Evolutionary conservation across 2,329 filamentous ascomycete genomes (phyloP).

Genomic region (Alternaria novae-zelandiae): DNA sequence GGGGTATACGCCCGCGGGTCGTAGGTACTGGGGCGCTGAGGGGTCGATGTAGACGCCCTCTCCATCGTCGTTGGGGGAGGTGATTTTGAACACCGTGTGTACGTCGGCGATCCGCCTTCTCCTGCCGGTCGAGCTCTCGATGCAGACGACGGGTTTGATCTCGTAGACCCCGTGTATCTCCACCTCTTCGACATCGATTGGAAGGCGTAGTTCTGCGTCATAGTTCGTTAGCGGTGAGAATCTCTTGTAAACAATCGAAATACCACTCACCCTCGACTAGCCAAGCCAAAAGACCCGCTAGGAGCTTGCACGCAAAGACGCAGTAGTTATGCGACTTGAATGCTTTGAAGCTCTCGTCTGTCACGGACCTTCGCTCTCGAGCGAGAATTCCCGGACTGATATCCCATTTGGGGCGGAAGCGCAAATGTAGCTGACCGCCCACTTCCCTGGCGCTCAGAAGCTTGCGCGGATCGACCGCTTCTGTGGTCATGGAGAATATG

Average conservation of each 20-base stretch:
- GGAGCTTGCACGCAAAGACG: not conserved
- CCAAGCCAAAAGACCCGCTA: not conserved
- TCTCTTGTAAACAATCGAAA: not conserved
- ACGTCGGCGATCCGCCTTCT: not conserved
- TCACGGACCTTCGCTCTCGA: not conserved
- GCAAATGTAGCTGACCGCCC: not conserved
- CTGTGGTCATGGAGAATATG: not conserved
- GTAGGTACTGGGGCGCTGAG: not conserved
- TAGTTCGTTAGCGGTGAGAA: not conserved
- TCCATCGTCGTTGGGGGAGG: not conserved
- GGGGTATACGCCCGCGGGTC: not conserved
- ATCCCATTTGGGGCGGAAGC: not conserved
- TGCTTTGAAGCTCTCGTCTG: not conserved
- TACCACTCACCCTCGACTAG: not conserved
- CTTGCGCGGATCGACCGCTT: not conserved
- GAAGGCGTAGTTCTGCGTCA: not conserved
- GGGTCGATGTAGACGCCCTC: not conserved
- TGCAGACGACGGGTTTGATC: not conserved
- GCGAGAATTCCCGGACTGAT: not conserved
- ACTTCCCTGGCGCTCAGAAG: not conserved
- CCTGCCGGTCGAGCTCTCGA: not conserved
- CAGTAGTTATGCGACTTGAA: not conserved
- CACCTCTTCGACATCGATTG: not conserved
- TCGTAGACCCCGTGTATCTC: not conserved
- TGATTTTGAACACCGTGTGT: not conserved